phyloP scores from a whole-genome alignment of 169 alveolate genomes.

The Plasmodium vivax region DNA sequence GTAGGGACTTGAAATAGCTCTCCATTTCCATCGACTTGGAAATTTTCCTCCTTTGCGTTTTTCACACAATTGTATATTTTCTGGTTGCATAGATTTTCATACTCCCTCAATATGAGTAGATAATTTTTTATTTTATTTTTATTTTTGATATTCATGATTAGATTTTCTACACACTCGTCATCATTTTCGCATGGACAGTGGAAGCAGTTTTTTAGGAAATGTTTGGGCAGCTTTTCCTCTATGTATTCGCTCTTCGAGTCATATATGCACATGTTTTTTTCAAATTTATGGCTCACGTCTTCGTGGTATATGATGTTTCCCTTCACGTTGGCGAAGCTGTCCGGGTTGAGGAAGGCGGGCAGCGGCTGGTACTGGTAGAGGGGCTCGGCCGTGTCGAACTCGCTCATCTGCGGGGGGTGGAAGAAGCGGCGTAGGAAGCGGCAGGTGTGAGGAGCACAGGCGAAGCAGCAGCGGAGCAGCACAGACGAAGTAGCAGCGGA shows the following conservation, averaged over 20 bases:
- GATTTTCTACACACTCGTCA: slow-evolving; percentile 52
- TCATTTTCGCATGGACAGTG: slow-evolving; percentile 66
- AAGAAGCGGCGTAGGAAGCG: background rate
- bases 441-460: too few relatives aligned
- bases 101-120: slow-evolving; percentile 54
- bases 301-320: slow-evolving; percentile 8
- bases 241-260: slow-evolving; percentile 62
- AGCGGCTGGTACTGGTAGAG: slow-evolving; percentile 11
- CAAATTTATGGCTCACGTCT: slow-evolving; percentile 1
- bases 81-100: slow-evolving; percentile 59
- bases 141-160: slow-evolving; percentile 49
- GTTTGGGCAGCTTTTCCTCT: slow-evolving; percentile 27
- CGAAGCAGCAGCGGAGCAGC: too few relatives aligned
- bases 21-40: slow-evolving; percentile 28
- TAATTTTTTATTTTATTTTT: slow-evolving; percentile 68
- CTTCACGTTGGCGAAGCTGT: background rate
- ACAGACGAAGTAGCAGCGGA: background rate
- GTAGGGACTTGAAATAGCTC: slow-evolving; percentile 42
- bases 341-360: slow-evolving; percentile 2
- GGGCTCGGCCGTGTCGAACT: slow-evolving; percentile 9
- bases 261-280: slow-evolving; percentile 51
- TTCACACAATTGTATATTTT: slow-evolving; percentile 44
- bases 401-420: slow-evolving; percentile 27
- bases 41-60: slow-evolving; percentile 18
- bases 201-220: slow-evolving; percentile 17